phyloP scores from a whole-genome alignment of 805 yeast species.

The Yarrowia sp. region DNA sequence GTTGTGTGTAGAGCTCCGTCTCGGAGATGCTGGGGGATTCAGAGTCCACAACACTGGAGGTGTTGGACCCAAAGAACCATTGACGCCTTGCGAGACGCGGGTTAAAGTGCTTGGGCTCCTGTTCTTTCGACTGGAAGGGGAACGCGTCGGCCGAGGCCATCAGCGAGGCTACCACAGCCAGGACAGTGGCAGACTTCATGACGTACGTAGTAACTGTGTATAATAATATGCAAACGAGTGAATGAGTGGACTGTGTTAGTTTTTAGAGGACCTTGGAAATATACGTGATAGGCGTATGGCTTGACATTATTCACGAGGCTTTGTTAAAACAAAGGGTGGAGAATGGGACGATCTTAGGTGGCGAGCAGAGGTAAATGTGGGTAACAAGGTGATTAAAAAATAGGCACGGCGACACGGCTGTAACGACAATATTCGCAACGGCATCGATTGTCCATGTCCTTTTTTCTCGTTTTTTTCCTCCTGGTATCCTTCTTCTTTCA shows the following conservation, averaged over 20 bases:
- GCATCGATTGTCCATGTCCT: no score
- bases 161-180: conserved; percentile 31
- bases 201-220: conserved; percentile 20
- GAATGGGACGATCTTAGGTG: no score
- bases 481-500: neutral
- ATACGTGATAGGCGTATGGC: no score
- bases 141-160: conserved; percentile 37
- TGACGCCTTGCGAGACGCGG: conserved; percentile 35
- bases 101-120: conserved; percentile 38
- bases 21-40: conserved; percentile 29
- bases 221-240: conserved; percentile 37
- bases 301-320: no score
- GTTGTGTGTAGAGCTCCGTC: conserved; percentile 34
- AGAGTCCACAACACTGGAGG: neutral
- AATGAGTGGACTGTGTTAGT: conserved; percentile 38
- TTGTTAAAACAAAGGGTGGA: no score
- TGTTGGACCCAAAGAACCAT: conserved; percentile 25
- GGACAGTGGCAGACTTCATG: conserved; percentile 23
- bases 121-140: conserved; percentile 31
- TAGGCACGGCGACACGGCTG: no score
- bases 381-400: no score
- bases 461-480: neutral
- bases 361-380: no score
- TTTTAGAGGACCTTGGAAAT: no score
- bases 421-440: no score